These are phyloP conservation scores for Daldinia eschscholtzii DNA, from an alignment of 2,329 filamentous ascomycete genomes.

Conservation along the genomic window DNA sequence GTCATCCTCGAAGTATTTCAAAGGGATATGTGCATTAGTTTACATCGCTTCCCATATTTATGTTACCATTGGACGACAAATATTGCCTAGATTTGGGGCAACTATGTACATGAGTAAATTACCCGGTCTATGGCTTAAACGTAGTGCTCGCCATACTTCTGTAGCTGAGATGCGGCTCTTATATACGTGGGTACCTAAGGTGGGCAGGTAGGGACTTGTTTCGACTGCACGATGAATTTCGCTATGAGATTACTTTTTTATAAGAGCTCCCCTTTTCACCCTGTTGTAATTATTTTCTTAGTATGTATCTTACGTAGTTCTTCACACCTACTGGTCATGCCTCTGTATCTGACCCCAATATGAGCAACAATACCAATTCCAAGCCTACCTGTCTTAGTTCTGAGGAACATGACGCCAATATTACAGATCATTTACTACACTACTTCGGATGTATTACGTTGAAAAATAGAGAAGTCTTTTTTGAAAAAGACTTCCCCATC, in stretches of 20 bases:
- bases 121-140: too few relatives aligned
- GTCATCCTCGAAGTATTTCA: neutral
- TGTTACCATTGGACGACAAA: too few relatives aligned
- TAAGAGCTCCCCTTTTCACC: neutral
- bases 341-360: neutral
- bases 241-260: neutral
- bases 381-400: conserved; percentile 36
- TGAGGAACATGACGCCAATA: conserved; percentile 38
- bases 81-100: too few relatives aligned
- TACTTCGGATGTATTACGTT: conserved; percentile 46
- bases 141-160: too few relatives aligned
- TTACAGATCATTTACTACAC: conserved; percentile 46
- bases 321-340: too few relatives aligned
- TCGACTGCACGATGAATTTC: neutral
- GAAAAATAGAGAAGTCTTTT: neutral
- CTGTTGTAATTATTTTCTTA: neutral
- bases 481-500: conserved; percentile 32
- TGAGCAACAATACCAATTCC: neutral
- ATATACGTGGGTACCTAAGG: too few relatives aligned
- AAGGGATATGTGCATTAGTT: neutral
- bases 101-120: too few relatives aligned
- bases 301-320: neutral
- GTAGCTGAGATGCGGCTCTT: too few relatives aligned
- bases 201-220: too few relatives aligned
- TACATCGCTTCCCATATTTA: too few relatives aligned